phyloP scores from a whole-genome alignment of 2,329 filamentous ascomycete genomes.

The Cladosporium sp. region DNA sequence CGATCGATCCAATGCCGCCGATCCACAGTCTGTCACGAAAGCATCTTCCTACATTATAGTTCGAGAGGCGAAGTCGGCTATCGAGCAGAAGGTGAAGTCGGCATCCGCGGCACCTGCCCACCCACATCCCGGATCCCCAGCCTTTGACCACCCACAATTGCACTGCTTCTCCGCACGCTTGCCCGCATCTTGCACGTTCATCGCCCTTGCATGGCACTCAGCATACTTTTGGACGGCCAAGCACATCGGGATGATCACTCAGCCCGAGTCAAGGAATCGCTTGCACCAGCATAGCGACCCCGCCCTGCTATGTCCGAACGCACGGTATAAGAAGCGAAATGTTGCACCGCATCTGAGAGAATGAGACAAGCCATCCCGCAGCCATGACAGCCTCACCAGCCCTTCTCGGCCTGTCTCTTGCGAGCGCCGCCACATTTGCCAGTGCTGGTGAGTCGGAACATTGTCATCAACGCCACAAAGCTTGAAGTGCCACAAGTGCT shows the following conservation, averaged over 20 bases:
- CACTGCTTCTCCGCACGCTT: neutral
- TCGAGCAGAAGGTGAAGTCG: neutral
- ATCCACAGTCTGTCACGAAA: neutral
- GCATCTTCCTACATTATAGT: neutral
- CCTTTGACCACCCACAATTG: neutral
- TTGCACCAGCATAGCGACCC: neutral
- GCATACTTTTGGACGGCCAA: neutral
- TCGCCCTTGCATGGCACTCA: too few relatives aligned
- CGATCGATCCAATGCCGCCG: neutral
- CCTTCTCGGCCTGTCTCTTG: conserved; percentile 8
- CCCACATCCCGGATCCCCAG: neutral
- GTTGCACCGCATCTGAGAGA: neutral
- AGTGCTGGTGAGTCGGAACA: neutral
- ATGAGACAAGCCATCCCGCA: neutral
- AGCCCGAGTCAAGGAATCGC: conserved; percentile 3
- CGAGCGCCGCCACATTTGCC: conserved; percentile 4
- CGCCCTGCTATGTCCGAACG: conserved; percentile 1
- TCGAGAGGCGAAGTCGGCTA: neutral
- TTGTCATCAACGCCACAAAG: conserved; percentile 5
- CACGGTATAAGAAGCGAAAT: conserved; percentile 6
- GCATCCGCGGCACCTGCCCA: neutral
- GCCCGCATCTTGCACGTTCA: neutral
- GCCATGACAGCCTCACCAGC: neutral
- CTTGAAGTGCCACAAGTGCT: conserved; percentile 6
- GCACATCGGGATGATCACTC: conserved; percentile 3